These are phyloP conservation scores for Edaphochlamys debaryana DNA, from an alignment of 139 green algal species.

Conservation along the genomic window DNA sequence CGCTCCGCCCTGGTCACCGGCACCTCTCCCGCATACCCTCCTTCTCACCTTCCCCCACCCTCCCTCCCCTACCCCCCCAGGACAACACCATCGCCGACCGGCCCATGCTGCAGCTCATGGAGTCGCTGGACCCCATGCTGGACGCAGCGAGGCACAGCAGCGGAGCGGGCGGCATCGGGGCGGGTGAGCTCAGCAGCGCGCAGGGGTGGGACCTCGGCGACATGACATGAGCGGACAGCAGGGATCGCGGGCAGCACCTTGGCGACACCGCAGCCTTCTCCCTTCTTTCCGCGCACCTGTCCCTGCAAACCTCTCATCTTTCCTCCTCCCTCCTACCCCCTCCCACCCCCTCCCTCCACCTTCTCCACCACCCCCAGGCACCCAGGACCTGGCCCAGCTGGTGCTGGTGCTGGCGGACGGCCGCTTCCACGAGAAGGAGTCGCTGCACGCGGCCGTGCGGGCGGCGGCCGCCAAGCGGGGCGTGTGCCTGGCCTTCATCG, in stretches of 20 bases:
- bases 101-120: conserved; percentile 90
- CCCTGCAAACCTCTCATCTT: no score
- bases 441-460: conserved; percentile 73
- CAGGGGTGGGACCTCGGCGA: no score
- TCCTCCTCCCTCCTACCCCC: background rate
- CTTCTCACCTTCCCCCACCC: background rate
- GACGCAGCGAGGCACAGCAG: conserved; percentile 67
- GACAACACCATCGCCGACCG: conserved; percentile 97
- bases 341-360: background rate
- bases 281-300: no score
- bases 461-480: conserved; percentile 68
- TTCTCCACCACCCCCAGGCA: background rate
- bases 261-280: no score
- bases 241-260: no score
- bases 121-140: conserved; percentile 77
- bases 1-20: no score
- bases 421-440: conserved; percentile 96
- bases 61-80: background rate
- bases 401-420: conserved; percentile 97
- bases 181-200: no score
- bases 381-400: conserved; percentile 73
- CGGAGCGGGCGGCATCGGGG: conserved; percentile 49
- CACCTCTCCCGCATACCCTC: background rate
- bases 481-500: conserved; percentile 93
- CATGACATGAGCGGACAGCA: no score